Evolutionary conservation across 805 yeast genomes (phyloP).

Genomic region (Wickerhamomyces kurtzmanii): DNA sequence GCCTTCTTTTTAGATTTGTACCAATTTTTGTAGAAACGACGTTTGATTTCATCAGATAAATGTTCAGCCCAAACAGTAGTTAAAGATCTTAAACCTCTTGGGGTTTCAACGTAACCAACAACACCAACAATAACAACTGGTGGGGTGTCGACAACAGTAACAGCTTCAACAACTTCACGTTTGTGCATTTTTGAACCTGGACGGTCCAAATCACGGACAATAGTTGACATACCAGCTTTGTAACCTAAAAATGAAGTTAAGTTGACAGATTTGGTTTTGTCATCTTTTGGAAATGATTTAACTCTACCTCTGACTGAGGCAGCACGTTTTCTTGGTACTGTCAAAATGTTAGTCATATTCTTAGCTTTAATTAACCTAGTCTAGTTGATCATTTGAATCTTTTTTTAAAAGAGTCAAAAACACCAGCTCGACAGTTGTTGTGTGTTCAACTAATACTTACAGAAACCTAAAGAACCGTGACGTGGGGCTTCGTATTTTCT

Average conservation of each 20-base stretch:
- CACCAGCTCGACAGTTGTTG: not conserved
- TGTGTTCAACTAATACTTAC: no score
- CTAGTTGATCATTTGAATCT: no score
- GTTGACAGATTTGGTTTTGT: slow-evolving; percentile 94
- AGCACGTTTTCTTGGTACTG: slow-evolving; percentile 99
- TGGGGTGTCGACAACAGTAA: slow-evolving; percentile 98
- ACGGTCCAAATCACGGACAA: slow-evolving; percentile 99
- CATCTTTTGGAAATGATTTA: slow-evolving; percentile 99
- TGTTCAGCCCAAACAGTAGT: slow-evolving; percentile 99
- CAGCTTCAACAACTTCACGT: slow-evolving; percentile 99
- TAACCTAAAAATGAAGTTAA: slow-evolving; percentile 99
- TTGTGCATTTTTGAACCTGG: slow-evolving; percentile 99
- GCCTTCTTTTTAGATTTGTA: slow-evolving; percentile 99
- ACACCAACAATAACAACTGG: slow-evolving; percentile 99
- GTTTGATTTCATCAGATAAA: slow-evolving; percentile 96
- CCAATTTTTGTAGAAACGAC: slow-evolving; percentile 99
- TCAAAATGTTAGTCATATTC: no score
- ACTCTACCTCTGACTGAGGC: slow-evolving; percentile 97
- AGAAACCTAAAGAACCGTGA: slow-evolving; percentile 99
- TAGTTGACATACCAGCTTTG: slow-evolving; percentile 99
- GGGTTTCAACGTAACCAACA: slow-evolving; percentile 99
- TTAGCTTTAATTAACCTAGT: no score
- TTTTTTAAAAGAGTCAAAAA: no score
- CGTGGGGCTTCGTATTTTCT: slow-evolving; percentile 99
- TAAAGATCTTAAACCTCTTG: slow-evolving; percentile 99